These are phyloP conservation scores for Fomes fomentarius DNA, from an alignment of 1,284 basidiomycete genomes.

Conservation along the genomic window DNA sequence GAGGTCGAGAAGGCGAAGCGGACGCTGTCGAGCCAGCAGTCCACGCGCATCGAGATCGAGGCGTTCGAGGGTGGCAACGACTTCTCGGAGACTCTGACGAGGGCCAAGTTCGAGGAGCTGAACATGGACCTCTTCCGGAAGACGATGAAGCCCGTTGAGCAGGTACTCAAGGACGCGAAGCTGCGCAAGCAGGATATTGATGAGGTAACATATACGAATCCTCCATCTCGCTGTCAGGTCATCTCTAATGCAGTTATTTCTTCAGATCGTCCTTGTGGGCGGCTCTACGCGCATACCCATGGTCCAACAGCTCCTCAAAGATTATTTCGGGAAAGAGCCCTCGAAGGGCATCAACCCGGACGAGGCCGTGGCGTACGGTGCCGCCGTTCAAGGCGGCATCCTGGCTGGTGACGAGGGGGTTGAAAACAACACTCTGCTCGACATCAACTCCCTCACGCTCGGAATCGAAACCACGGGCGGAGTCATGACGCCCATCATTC, in stretches of 20 bases:
- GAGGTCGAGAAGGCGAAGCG: conserved; percentile 99
- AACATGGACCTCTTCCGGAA: conserved; percentile 99
- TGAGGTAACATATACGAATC: conserved; percentile 45
- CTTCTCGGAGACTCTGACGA: conserved; percentile 94
- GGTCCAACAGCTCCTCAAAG: conserved; percentile 95
- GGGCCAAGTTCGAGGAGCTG: conserved; percentile 98
- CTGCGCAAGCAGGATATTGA: conserved; percentile 97
- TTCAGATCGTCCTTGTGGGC: conserved; percentile 83
- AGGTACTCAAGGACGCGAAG: conserved; percentile 96
- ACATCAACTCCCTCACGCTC: conserved; percentile 92
- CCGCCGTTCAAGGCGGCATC: conserved; percentile 84
- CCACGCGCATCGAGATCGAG: conserved; percentile 75
- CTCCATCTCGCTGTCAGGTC: background rate
- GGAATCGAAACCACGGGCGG: conserved; percentile 99
- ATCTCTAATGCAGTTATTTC: conserved; percentile 34
- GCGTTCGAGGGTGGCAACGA: conserved; percentile 94
- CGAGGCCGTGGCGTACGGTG: conserved; percentile 76
- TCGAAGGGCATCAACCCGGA: conserved; percentile 91
- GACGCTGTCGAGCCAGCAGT: conserved; percentile 82
- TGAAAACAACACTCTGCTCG: conserved; percentile 88
- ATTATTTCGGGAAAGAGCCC: conserved; percentile 92
- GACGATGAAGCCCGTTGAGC: conserved; percentile 99
- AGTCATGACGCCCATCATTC: conserved; percentile 96
- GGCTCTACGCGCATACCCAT: conserved; percentile 99
- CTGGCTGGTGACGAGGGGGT: conserved; percentile 86